phyloP scores from a whole-genome alignment of 2,329 filamentous ascomycete species.

The Diatrype stigma region DNA sequence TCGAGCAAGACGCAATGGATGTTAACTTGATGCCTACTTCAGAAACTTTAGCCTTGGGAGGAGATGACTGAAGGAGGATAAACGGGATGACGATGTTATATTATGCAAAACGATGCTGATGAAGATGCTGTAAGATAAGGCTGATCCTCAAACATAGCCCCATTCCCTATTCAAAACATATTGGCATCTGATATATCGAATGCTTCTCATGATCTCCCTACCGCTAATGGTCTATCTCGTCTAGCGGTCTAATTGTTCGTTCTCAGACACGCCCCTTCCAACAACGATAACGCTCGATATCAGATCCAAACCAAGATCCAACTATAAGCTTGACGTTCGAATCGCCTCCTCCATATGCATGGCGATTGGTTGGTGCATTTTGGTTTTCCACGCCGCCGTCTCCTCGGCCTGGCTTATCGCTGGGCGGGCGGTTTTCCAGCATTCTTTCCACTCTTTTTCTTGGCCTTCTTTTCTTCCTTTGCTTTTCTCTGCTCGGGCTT shows the following conservation, averaged over 20 bases:
- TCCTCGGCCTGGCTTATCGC: conserved; percentile 13
- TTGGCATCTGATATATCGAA: background rate
- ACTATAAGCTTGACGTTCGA: background rate
- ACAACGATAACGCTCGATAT: no score
- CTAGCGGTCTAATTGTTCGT: background rate
- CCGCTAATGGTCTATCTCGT: background rate
- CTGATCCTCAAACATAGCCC: background rate
- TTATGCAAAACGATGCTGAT: background rate
- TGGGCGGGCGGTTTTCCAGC: conserved; percentile 24
- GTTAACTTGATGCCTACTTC: background rate
- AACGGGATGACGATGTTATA: background rate
- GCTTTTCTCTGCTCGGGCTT: conserved; percentile 58
- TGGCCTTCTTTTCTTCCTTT: conserved; percentile 40
- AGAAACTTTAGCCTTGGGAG: background rate
- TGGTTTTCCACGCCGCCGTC: background rate
- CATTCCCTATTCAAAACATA: background rate
- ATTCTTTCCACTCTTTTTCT: conserved; percentile 31
- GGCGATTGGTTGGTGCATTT: background rate
- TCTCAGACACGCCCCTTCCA: no score
- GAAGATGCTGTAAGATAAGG: background rate
- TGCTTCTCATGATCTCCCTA: background rate
- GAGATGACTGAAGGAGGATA: background rate
- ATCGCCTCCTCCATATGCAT: background rate
- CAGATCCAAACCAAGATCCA: no score
- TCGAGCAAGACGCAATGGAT: background rate